Conservation (phyloP, 352 stramenopile species). For the Globisporangium alternatum region DNA sequence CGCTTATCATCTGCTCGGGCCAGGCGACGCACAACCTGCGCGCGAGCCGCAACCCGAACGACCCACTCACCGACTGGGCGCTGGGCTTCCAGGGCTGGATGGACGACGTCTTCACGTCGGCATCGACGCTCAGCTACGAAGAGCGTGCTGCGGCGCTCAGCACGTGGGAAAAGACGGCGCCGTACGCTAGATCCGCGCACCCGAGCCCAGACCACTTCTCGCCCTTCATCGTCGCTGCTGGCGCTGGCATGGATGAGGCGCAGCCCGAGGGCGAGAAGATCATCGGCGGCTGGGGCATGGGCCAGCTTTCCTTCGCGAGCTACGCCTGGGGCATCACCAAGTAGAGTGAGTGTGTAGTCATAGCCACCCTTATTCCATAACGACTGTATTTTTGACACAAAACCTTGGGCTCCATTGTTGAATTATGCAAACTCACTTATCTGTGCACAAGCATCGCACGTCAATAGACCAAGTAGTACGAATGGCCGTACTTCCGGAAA, state of each 20-base stretch:
- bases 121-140: conserved; percentile 20
- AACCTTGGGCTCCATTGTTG: neutral
- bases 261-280: conserved; percentile 27
- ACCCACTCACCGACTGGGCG: conserved; percentile 26
- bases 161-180: conserved; percentile 32
- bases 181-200: conserved; percentile 35
- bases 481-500: conserved; percentile 2
- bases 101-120: conserved; percentile 27
- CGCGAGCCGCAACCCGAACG: conserved; percentile 16
- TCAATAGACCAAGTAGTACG: conserved; percentile 15
- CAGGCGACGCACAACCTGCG: conserved; percentile 43
- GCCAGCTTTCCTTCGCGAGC: conserved; percentile 38
- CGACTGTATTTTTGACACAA: neutral
- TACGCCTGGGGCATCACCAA: conserved; percentile 34
- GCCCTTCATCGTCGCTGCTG: conserved; percentile 44
- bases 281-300: conserved; percentile 26
- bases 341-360: neutral
- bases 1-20: conserved; percentile 73
- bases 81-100: conserved; percentile 35
- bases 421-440: neutral
- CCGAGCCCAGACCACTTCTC: conserved; percentile 49
- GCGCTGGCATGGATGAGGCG: conserved; percentile 41
- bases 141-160: conserved; percentile 27
- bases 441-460: neutral
- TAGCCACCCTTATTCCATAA: neutral